These are phyloP conservation scores for Kernera saxatilis DNA, from an alignment of 345 rosid species.

Conservation along the genomic window DNA sequence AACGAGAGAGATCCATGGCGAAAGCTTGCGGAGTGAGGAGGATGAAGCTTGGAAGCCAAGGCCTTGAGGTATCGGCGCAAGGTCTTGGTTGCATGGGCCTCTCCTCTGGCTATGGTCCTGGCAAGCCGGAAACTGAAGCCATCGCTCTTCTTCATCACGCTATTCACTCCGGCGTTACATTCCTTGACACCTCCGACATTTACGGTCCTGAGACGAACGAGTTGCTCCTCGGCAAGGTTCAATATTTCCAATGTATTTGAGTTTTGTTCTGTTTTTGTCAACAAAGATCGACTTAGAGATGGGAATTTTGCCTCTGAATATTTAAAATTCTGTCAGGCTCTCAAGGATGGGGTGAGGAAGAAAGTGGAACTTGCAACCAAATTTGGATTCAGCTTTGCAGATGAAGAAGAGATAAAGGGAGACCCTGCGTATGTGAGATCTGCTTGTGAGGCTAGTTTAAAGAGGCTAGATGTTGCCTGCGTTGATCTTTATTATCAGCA, in stretches of 20 bases:
- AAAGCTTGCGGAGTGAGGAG: background rate
- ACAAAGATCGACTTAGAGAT: background rate
- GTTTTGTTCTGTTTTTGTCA: background rate
- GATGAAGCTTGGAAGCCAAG: conserved; percentile 18
- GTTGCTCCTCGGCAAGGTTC: conserved; percentile 33
- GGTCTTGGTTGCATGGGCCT: conserved; percentile 39
- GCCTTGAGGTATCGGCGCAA: conserved; percentile 29
- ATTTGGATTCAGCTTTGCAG: conserved; percentile 30
- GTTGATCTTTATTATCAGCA: conserved; percentile 71
- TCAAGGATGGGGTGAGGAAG: conserved; percentile 48
- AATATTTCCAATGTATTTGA: background rate
- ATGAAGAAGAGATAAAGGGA: conserved; percentile 30
- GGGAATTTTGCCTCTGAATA: background rate
- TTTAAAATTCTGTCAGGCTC: conserved; percentile 31
- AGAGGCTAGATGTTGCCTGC: conserved; percentile 39
- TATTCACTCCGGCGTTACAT: conserved; percentile 29
- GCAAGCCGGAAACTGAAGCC: conserved; percentile 30
- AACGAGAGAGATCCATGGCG: conserved; percentile 5
- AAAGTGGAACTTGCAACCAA: conserved; percentile 56
- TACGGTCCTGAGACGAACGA: conserved; percentile 41
- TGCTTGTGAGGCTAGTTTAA: conserved; percentile 60
- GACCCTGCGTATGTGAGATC: conserved; percentile 52
- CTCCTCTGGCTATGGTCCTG: conserved; percentile 29
- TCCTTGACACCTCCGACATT: conserved; percentile 37
- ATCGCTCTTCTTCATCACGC: conserved; percentile 33